Percentiles rank a stretch among this genome's conserved stretches.
These are phyloP conservation scores for Aureobasidium sp. DNA, from an alignment of 2,329 filamentous ascomycete species.

Conservation along the genomic window DNA sequence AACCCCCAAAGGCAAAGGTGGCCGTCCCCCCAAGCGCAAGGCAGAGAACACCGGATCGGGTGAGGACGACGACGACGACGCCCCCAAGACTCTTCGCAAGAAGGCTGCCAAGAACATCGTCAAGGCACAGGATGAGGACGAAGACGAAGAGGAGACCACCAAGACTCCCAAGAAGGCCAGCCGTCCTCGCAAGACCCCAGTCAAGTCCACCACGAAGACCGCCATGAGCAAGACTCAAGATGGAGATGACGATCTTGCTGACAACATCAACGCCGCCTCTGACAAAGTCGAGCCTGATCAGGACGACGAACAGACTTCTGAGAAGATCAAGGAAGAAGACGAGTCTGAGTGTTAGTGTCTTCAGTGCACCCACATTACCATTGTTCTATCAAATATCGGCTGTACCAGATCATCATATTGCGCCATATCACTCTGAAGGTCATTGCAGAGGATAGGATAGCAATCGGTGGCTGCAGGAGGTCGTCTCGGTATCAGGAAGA, in stretches of 20 bases:
- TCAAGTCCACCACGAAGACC: not conserved
- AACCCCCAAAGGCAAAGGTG: not conserved
- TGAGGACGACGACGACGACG: not conserved
- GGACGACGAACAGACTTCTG: not conserved
- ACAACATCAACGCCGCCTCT: not conserved
- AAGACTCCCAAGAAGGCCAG: slow-evolving; percentile 5
- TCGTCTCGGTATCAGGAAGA: too few species aligned
- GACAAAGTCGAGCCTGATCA: not conserved
- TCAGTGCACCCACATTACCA: not conserved
- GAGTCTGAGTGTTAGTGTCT: not conserved
- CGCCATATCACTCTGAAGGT: not conserved
- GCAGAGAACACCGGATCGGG: slow-evolving; percentile 1
- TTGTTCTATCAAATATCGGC: not conserved
- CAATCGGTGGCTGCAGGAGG: not conserved
- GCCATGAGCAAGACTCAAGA: not conserved
- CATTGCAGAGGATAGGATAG: not conserved
- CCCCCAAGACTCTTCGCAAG: not conserved
- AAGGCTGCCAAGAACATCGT: slow-evolving; percentile 6
- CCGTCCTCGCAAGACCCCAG: slow-evolving; percentile 2
- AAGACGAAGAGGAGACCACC: not conserved
- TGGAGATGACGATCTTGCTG: not conserved
- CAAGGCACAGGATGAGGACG: not conserved
- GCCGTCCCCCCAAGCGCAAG: slow-evolving; percentile 12
- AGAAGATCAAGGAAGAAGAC: not conserved
- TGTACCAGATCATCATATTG: not conserved